phyloP scores from a whole-genome alignment of 305 asterid species.

The Plantago lanceolata region DNA sequence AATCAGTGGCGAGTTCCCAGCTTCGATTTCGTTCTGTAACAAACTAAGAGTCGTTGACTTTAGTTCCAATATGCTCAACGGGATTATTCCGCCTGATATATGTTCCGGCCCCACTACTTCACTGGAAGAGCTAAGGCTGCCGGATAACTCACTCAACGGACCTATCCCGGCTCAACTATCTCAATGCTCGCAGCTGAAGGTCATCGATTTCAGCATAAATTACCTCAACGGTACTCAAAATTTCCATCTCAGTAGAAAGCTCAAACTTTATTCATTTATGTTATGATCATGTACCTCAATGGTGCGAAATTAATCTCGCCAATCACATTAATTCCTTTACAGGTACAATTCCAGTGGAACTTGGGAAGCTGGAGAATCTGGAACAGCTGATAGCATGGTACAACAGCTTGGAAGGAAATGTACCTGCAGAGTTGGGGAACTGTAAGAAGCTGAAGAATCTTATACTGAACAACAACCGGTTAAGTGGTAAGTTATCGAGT shows the following conservation, averaged over 20 bases:
- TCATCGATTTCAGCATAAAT: conserved; percentile 76
- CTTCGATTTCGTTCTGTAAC: conserved; percentile 71
- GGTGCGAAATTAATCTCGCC: too few relatives aligned
- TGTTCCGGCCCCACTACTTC: conserved; percentile 55
- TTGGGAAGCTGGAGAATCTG: conserved; percentile 69
- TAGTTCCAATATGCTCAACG: conserved; percentile 71
- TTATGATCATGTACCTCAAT: too few relatives aligned
- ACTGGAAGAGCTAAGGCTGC: conserved; percentile 77
- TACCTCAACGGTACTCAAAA: conserved; percentile 51
- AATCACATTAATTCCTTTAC: conserved; percentile 51
- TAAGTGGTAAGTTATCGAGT: conserved; percentile 60
- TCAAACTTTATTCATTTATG: too few relatives aligned
- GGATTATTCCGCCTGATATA: conserved; percentile 61
- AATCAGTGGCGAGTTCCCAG: conserved; percentile 62
- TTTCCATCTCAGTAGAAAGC: too few relatives aligned
- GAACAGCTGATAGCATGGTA: conserved; percentile 93
- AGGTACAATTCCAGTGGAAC: conserved; percentile 68
- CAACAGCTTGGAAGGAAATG: conserved; percentile 62
- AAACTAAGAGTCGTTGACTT: conserved; percentile 57
- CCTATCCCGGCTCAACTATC: conserved; percentile 66
- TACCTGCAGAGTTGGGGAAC: conserved; percentile 73
- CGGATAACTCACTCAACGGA: conserved; percentile 68
- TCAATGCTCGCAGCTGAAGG: conserved; percentile 54
- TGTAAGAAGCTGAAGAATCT: conserved; percentile 77
- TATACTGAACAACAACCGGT: conserved; percentile 66